Percentiles rank a stretch among this genome's conserved stretches.
These are phyloP conservation scores for Populus ilicifolia DNA, from an alignment of 345 rosid genomes.

Conservation along the genomic window DNA sequence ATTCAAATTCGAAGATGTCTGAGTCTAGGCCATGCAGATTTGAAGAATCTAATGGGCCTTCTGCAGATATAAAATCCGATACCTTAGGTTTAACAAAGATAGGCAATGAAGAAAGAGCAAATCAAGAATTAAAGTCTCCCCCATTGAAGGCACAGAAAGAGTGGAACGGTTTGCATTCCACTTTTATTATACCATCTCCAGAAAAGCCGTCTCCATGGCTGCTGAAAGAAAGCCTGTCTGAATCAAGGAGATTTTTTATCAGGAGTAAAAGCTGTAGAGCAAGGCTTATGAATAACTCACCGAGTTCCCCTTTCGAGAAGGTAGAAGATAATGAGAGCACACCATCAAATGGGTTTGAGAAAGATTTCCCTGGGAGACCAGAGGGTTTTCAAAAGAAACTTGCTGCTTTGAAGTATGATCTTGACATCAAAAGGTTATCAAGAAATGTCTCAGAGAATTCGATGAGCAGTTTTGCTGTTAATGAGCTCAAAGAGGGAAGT, in stretches of 20 bases:
- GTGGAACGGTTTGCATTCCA: constrained; percentile 14
- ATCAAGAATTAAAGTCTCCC: constrained; percentile 27
- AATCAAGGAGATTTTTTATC: constrained; percentile 35
- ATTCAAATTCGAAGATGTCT: constrained; percentile 22
- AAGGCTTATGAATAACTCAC: constrained; percentile 30
- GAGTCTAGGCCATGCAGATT: constrained; percentile 7
- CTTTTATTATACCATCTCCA: constrained; percentile 35
- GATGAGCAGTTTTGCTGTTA: constrained; percentile 20
- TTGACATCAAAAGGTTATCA: constrained; percentile 25
- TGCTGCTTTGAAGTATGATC: constrained; percentile 26
- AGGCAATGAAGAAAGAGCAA: constrained; percentile 27
- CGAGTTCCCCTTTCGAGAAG: constrained; percentile 31
- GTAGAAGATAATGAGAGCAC: constrained; percentile 32
- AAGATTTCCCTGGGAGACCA: constrained; percentile 38
- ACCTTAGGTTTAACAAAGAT: constrained; percentile 22
- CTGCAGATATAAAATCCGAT: constrained; percentile 15
- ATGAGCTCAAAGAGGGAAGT: constrained; percentile 36
- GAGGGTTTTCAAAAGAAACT: constrained; percentile 29
- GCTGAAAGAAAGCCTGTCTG: constrained; percentile 35
- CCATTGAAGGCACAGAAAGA: constrained; percentile 27
- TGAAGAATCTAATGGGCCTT: constrained; percentile 13
- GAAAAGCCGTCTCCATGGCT: constrained; percentile 35
- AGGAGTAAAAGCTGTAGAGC: constrained; percentile 76
- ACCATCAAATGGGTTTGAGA: constrained; percentile 34
- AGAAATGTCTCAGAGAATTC: constrained; percentile 37